Evolutionary conservation across 768 basidiomycete genomes (phyloP), one percentile per base, ranked within the genome.

Genomic region (Baorangia bicolor): DNA sequence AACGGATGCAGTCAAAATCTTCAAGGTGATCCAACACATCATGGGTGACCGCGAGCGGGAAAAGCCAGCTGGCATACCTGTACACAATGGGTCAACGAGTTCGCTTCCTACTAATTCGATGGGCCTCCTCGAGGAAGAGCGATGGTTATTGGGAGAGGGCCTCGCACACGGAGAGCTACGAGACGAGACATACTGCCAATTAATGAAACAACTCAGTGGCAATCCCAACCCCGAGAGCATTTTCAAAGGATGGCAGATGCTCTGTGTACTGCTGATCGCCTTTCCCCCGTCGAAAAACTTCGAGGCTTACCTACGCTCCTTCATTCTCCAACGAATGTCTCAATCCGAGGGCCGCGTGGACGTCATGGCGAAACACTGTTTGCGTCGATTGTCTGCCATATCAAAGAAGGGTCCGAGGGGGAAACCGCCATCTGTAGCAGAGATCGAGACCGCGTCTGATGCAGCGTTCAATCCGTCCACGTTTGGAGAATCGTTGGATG

Each of bases 211-310:
- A 71, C 75, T 96, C 14, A 91, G 83, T 1, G 80, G 80, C 40
- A 97, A 97, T 69, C 85, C 92, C 11, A 86, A 80, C 69, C 75
- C 86, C 86, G 90, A 94, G 66, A 89, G 92, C 65, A 69, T 84
- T 31, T 93, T 97, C 75, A 88, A 87, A 66, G 95, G 94, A 25
- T 97, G 94, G 90, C 95, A 97, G 66, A 76, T 97, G 45, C 75
- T 96, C 41, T 96, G 92, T 67, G 93, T 98, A 3, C 77, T 94
- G 27, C 77, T 94, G n/a, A 83, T 91, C 51, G 90, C 92, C 3
- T 98, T 98, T 69, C 91, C 92, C 5, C 94, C 95, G 1, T 94
- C 92, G 11, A 94, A 93, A 74, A 88, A 94, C 69, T 94, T 96
- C 63, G 93, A 94, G 67, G 79, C 85, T 1, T 92, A 92, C 70